Evolutionary conservation across 108 stramenopile species (phyloP).

Genomic region (Nitzschia sp.): DNA sequence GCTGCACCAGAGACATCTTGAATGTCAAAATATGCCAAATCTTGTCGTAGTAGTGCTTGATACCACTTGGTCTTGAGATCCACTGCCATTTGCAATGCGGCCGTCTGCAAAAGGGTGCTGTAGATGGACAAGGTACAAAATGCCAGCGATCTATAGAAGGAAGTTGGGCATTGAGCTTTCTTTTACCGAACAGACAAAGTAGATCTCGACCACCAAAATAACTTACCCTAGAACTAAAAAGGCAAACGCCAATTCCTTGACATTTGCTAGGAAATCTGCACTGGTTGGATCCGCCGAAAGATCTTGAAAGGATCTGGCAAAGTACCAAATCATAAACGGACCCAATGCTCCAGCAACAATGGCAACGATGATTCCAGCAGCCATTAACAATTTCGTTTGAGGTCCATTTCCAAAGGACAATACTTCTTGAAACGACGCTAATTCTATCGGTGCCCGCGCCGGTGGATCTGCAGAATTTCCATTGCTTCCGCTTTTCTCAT

Average conservation of each 20-base stretch:
- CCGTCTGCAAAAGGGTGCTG: slow-evolving; percentile 36
- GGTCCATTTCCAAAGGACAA: slow-evolving; percentile 7
- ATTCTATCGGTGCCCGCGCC: background rate
- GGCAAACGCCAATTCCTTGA: slow-evolving; percentile 41
- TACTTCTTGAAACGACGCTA: slow-evolving; percentile 11
- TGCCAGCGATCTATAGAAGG: slow-evolving; percentile 29
- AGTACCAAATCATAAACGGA: slow-evolving; percentile 46
- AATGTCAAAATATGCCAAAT: slow-evolving; percentile 55
- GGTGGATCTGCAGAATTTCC: too few relatives aligned
- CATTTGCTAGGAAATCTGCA: slow-evolving; percentile 11
- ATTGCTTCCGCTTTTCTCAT: too few relatives aligned
- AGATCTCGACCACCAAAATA: too few relatives aligned
- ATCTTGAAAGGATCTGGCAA: slow-evolving; percentile 42
- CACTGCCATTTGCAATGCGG: slow-evolving; percentile 36
- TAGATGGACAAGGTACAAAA: slow-evolving; percentile 37
- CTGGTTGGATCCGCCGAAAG: slow-evolving; percentile 33
- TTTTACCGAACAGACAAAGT: too few relatives aligned
- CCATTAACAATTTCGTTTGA: background rate
- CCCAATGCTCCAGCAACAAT: slow-evolving; percentile 43
- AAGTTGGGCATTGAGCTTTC: too few relatives aligned
- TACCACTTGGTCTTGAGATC: slow-evolving; percentile 44
- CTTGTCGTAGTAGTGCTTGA: slow-evolving; percentile 48
- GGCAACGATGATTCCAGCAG: slow-evolving; percentile 29
- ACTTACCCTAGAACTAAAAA: slow-evolving; percentile 51
- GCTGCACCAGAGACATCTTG: slow-evolving; percentile 45